Conservation (phyloP, 441 rosid genomes). For the Euphorbia celastroides region DNA sequence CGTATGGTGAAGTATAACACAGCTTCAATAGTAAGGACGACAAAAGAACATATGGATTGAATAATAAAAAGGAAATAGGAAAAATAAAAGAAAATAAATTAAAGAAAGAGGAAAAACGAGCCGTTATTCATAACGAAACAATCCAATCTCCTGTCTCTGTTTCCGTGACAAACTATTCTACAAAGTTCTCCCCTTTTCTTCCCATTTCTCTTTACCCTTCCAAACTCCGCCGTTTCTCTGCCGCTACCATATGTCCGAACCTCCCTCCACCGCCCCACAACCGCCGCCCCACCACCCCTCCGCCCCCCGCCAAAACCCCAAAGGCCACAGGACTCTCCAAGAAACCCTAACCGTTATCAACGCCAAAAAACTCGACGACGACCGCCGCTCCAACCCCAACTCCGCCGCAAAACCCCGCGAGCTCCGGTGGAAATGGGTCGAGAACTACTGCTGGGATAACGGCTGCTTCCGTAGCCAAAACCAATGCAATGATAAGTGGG, state of each 20-base stretch:
- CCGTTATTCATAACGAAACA: conserved; percentile 12
- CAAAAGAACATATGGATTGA: too few relatives aligned
- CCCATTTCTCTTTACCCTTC: conserved; percentile 1
- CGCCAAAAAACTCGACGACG: conserved; percentile 47
- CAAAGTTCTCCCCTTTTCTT: conserved; percentile 5
- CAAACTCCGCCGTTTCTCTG: not conserved
- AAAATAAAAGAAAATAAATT: too few relatives aligned
- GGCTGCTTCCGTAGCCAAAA: conserved; percentile 46
- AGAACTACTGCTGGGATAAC: conserved; percentile 45
- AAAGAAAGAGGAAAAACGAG: not conserved
- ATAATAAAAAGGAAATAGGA: too few relatives aligned
- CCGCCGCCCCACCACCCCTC: conserved; percentile 17
- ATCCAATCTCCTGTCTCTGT: conserved; percentile 18
- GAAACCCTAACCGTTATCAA: conserved; percentile 41
- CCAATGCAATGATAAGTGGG: conserved; percentile 65
- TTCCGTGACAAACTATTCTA: conserved; percentile 21
- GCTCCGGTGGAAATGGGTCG: conserved; percentile 52
- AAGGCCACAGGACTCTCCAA: conserved; percentile 45
- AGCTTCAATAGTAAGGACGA: too few relatives aligned
- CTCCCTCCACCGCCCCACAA: conserved; percentile 13
- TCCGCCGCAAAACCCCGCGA: conserved; percentile 27
- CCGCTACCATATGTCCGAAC: conserved; percentile 28
- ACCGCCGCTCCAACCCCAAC: conserved; percentile 31
- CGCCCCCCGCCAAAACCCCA: conserved; percentile 32
- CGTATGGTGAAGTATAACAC: too few relatives aligned